These are phyloP conservation scores for Thinopyrum elongatum DNA, from an alignment of 176 grass and related monocot genomes.

Conservation along the genomic window DNA sequence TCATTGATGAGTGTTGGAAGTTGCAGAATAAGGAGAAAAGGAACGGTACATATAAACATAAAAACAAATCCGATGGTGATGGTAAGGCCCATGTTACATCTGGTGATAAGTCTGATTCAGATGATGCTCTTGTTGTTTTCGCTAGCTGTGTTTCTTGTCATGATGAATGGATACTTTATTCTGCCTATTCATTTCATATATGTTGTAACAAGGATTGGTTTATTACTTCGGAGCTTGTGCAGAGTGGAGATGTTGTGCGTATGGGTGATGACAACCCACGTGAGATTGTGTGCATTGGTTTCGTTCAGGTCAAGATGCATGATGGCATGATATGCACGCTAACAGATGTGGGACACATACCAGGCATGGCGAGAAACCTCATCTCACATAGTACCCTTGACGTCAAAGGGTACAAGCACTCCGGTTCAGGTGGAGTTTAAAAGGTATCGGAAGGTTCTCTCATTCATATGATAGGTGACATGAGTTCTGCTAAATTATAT, in stretches of 20 bases:
- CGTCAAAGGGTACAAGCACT: not conserved
- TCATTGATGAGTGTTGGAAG: too few species aligned
- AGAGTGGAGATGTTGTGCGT: not conserved
- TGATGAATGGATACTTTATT: conserved; percentile 5
- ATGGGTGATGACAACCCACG: too few species aligned
- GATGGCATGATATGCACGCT: not conserved
- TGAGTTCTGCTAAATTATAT: not conserved
- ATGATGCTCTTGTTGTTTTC: not conserved
- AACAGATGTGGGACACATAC: not conserved
- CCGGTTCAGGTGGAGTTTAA: not conserved
- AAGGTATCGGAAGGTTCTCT: not conserved
- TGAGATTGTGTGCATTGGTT: too few species aligned
- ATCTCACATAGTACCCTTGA: conserved; percentile 2
- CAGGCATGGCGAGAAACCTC: not conserved
- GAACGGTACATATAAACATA: too few species aligned
- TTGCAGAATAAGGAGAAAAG: too few species aligned
- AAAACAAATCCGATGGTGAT: too few species aligned
- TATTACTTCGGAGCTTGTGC: not conserved
- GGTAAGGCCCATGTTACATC: too few species aligned
- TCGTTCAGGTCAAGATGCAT: not conserved
- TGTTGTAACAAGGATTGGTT: not conserved
- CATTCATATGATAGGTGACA: not conserved
- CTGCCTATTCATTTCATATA: not conserved
- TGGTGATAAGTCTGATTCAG: too few species aligned
- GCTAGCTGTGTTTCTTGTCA: not conserved